These are phyloP conservation scores for Meyerozyma sp. DNA, from an alignment of 1,139 yeast species.

Conservation along the genomic window DNA sequence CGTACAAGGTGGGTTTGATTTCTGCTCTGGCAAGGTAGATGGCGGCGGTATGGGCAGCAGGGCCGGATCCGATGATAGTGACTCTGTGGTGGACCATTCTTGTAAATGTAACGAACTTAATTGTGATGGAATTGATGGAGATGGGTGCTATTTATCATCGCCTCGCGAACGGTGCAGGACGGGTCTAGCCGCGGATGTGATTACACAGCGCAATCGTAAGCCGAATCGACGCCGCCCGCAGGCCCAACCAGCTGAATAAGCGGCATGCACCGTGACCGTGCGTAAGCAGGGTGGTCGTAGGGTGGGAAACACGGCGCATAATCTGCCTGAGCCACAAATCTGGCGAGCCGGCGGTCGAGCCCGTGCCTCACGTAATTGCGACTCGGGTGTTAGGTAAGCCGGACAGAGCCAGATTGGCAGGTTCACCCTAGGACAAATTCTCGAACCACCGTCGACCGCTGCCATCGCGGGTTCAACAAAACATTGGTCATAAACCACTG, in stretches of 20 bases:
- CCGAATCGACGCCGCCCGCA: neutral
- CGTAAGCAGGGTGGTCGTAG: too few species aligned
- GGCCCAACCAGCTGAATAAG: neutral
- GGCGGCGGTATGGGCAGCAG: constrained; percentile 99
- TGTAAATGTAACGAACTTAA: neutral
- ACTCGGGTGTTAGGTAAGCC: neutral
- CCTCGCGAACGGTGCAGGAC: neutral
- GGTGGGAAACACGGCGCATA: too few species aligned
- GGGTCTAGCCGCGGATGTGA: constrained; percentile 1
- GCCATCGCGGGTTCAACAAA: constrained; percentile 58
- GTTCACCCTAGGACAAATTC: constrained; percentile 32
- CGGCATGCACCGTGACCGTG: neutral
- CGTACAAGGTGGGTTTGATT: constrained; percentile 86
- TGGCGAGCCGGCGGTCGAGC: neutral
- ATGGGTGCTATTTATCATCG: neutral
- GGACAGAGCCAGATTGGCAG: neutral
- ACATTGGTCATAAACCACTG: constrained; percentile 72
- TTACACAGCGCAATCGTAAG: neutral
- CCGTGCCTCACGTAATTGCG: neutral
- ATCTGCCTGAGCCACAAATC: too few species aligned
- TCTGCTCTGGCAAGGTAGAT: constrained; percentile 95
- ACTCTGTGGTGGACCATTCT: constrained; percentile 85
- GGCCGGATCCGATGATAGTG: constrained; percentile 95
- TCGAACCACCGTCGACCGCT: constrained; percentile 42
- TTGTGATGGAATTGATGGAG: neutral